A percentile compares a stretch with the other conserved stretches of the same genome.
phyloP scores from a whole-genome alignment of 2,329 filamentous ascomycete species.

The Fonsecaea monophora region DNA sequence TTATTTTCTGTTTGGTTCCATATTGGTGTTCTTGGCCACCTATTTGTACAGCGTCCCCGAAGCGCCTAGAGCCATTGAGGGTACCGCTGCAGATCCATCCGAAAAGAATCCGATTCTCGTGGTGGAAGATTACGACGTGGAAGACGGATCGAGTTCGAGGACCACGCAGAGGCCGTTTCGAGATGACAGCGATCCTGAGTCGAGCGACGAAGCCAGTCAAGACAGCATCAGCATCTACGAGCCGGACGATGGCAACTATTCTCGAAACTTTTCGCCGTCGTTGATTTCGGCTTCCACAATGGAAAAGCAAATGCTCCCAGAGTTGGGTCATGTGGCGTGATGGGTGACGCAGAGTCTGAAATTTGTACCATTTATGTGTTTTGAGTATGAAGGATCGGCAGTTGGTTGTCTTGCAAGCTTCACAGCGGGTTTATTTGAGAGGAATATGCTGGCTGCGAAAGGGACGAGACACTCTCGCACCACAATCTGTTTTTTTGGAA shows the following conservation, averaged over 20 bases:
- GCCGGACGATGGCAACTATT: slow-evolving; percentile 29
- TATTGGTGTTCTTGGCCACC: slow-evolving; percentile 78
- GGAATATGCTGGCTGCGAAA: background rate
- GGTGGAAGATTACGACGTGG: slow-evolving; percentile 31
- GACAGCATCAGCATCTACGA: slow-evolving; percentile 26
- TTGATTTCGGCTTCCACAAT: slow-evolving; percentile 23
- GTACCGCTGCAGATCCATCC: slow-evolving; percentile 10
- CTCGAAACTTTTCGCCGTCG: slow-evolving; percentile 34
- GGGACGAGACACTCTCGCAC: background rate
- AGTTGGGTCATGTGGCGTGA: slow-evolving; percentile 31
- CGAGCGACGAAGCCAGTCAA: slow-evolving; percentile 40
- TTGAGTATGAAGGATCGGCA: background rate
- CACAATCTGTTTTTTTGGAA: background rate
- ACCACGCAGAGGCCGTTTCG: slow-evolving; percentile 22
- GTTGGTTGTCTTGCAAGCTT: background rate
- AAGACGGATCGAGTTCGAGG: background rate
- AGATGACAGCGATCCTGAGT: slow-evolving; percentile 38
- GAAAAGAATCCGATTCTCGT: slow-evolving; percentile 31
- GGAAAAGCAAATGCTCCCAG: slow-evolving; percentile 24
- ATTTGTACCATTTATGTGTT: background rate
- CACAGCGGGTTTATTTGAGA: background rate
- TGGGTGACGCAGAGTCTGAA: background rate
- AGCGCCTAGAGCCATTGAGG: slow-evolving; percentile 21
- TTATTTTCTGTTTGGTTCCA: slow-evolving; percentile 82
- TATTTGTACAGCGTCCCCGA: slow-evolving; percentile 75